Evolutionary conservation across 2,329 filamentous ascomycete species (phyloP), one percentile per base, ranked within the genome.

Genomic region (Talaromyces pinophilus): DNA sequence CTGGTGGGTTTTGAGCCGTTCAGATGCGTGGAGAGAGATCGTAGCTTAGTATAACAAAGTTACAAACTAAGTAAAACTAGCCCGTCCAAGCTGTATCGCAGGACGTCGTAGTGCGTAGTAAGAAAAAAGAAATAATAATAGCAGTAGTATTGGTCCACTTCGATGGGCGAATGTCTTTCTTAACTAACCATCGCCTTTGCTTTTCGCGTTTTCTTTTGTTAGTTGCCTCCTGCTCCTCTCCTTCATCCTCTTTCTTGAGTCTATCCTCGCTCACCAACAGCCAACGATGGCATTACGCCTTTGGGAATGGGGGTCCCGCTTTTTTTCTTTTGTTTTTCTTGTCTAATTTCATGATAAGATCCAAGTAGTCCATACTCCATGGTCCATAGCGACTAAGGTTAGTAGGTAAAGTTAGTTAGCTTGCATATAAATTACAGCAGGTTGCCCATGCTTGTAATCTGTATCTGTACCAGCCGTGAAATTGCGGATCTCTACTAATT

Each of bases 1-100:
- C 44, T 55, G 35, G 62, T 64, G 50, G 62, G 54, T 60, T 65
- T 60, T 60, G 63, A 63, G 65, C 65, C 60, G 62, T 60, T 62
- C 65, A 67, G 65, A 63, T 60, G 35, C 57, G 57, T 60, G 57
- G 57, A 60, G 57, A 60, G 65, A 63, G 65, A 67, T 67, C 65
- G 65, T 63, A 67, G 54, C 38, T 60, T 60, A 60, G 57, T 60
- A 42, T 60, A 44, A 44, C 40, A 42, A 44, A 33, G 22, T 60
- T 25, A 44, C 40, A 28, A 30, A 19, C 57, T 30, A 60, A 46
- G 25, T 13, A 28, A 46, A 46, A 60, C 57, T 60, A 46, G 19
- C 38, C 55, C 19, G 55, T 38, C 33, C 57, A 62, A 44, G 28
- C 57, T 60, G 57, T 60, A 60, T 60, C 38, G 44, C 5, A 48